phyloP scores from a whole-genome alignment of 345 rosid species.

The Capsella bursapastoris region DNA sequence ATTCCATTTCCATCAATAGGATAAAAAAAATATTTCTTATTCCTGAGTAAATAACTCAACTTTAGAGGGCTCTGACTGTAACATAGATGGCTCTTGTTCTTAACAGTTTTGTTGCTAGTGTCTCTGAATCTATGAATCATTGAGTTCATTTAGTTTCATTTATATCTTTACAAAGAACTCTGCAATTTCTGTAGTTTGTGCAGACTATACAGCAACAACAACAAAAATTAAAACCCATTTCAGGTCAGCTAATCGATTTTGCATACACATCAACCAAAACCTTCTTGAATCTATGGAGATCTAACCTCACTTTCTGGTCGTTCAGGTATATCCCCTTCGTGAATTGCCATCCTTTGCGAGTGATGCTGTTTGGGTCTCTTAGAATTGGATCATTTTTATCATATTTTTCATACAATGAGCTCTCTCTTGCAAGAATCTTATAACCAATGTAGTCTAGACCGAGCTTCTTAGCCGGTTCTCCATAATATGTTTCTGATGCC shows the following conservation, averaged over 20 bases:
- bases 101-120: constrained; percentile 21
- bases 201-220: constrained; percentile 27
- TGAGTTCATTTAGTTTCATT: constrained; percentile 37
- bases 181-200: constrained; percentile 23
- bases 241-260: constrained; percentile 42
- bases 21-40: neutral
- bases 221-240: neutral
- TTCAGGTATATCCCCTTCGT: constrained; percentile 73
- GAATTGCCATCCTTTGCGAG: constrained; percentile 73
- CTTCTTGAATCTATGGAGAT: constrained; percentile 63
- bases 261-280: constrained; percentile 55
- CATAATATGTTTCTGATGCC: constrained; percentile 85
- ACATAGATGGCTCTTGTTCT: constrained; percentile 25
- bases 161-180: constrained; percentile 36
- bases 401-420: constrained; percentile 69
- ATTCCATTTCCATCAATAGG: constrained; percentile 20
- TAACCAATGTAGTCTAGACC: constrained; percentile 72
- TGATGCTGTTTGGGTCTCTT: constrained; percentile 61
- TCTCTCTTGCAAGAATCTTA: constrained; percentile 63
- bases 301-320: constrained; percentile 61
- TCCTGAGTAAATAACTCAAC: constrained; percentile 40
- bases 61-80: constrained; percentile 37
- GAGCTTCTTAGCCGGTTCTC: constrained; percentile 76
- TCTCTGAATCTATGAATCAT: constrained; percentile 32
- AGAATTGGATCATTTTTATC: constrained; percentile 65